Conservation (phyloP, 2,329 filamentous ascomycete genomes). For the Parafenestella ontariensis region DNA sequence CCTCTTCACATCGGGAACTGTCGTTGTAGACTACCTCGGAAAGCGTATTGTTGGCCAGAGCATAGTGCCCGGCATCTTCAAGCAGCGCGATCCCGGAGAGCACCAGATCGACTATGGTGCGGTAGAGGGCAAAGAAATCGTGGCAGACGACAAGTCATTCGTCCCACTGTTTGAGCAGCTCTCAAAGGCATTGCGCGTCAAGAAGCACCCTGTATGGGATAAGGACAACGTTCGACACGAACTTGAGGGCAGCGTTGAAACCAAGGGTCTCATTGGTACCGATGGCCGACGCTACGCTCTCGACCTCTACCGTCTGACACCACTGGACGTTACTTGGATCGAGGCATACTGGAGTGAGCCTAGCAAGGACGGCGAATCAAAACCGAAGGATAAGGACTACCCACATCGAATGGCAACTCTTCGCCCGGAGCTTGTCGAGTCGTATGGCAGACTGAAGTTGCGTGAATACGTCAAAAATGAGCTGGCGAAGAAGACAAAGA, state of each 20-base stretch:
- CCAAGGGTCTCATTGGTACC: constrained; percentile 95
- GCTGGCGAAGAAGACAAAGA: constrained; percentile 56
- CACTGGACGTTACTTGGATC: constrained; percentile 88
- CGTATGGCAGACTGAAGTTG: constrained; percentile 84
- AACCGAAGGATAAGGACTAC: constrained; percentile 66
- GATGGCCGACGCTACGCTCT: constrained; percentile 98
- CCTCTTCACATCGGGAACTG: constrained; percentile 92
- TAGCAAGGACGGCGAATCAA: constrained; percentile 55
- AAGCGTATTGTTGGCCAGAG: constrained; percentile 98
- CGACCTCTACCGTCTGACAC: constrained; percentile 93
- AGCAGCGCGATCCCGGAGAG: constrained; percentile 95
- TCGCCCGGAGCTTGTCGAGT: constrained; percentile 86
- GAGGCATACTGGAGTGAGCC: constrained; percentile 70
- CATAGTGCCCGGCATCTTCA: constrained; percentile 98
- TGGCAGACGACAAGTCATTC: constrained; percentile 89
- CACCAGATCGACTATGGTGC: constrained; percentile 99
- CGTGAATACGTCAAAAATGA: constrained; percentile 86
- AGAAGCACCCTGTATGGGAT: constrained; percentile 97
- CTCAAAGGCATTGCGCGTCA: constrained; percentile 87
- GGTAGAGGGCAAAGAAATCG: constrained; percentile 94
- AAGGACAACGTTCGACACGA: constrained; percentile 91
- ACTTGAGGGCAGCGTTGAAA: constrained; percentile 94
- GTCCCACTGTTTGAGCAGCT: constrained; percentile 84
- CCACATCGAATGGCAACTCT: constrained; percentile 97
- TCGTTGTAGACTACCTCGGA: constrained; percentile 95